phyloP scores from a whole-genome alignment of 2,329 filamentous ascomycete species.

The Periglandula ipomoeae region DNA sequence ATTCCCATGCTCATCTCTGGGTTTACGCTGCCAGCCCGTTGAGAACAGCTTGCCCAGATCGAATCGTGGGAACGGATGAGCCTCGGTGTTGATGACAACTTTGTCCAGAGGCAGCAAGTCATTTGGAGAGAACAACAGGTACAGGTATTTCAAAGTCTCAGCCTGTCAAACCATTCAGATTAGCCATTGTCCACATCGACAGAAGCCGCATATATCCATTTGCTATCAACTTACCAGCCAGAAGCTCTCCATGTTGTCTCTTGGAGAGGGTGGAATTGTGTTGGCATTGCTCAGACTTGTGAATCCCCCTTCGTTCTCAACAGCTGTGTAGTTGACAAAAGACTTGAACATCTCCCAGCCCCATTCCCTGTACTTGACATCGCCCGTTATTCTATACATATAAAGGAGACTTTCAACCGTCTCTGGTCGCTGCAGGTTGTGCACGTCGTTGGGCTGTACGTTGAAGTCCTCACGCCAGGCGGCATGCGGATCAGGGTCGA shows the following conservation, averaged over 20 bases:
- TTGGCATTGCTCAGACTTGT: conserved; percentile 72
- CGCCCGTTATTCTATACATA: conserved; percentile 97
- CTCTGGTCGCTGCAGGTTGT: conserved; percentile 92
- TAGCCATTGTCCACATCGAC: conserved; percentile 1
- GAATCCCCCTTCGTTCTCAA: conserved; percentile 71
- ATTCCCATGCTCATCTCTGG: conserved; percentile 39
- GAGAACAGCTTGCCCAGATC: conserved; percentile 67
- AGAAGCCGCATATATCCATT: not conserved
- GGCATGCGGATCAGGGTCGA: conserved; percentile 43
- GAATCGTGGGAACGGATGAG: conserved; percentile 82
- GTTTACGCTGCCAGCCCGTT: conserved; percentile 72
- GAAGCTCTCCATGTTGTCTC: conserved; percentile 98
- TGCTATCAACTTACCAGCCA: conserved; percentile 63
- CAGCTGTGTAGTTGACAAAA: conserved; percentile 77
- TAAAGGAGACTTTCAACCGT: conserved; percentile 95
- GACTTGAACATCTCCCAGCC: conserved; percentile 97
- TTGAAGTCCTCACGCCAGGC: conserved; percentile 70
- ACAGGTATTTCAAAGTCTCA: conserved; percentile 96
- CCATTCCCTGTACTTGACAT: conserved; percentile 84
- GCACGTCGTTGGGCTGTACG: conserved; percentile 72
- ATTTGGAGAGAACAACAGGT: conserved; percentile 79
- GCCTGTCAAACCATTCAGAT: conserved; percentile 43
- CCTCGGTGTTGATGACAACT: conserved; percentile 92
- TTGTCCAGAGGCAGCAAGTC: conserved; percentile 78
- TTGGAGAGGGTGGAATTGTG: conserved; percentile 54